A percentile compares a stretch with the other conserved stretches of the same genome.
Evolutionary conservation across 179 eudicot genomes (phyloP).

Genomic region (Corrigiola litoralis): DNA sequence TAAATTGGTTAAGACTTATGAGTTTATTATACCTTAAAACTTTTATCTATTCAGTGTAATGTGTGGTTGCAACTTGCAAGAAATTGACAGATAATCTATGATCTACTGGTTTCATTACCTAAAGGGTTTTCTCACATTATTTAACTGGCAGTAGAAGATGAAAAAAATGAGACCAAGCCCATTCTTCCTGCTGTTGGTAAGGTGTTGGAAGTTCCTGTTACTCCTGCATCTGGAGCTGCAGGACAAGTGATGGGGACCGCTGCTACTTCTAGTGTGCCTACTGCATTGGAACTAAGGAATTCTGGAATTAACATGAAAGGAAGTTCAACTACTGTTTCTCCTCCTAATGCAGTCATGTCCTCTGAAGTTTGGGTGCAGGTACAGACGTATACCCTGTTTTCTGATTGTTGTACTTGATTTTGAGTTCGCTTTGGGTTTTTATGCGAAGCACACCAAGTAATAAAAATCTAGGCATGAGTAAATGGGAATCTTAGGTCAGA

Average conservation of each 20-base stretch:
- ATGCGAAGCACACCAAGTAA: neutral
- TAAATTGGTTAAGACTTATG: no score
- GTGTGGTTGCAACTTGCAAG: neutral
- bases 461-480: neutral
- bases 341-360: conserved; percentile 39
- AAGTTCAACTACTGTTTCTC: conserved; percentile 36
- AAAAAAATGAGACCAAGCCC: conserved; percentile 32
- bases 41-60: neutral
- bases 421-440: neutral
- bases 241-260: conserved; percentile 35
- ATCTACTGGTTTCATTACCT: neutral
- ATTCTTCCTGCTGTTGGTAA: conserved; percentile 36
- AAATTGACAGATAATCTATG: neutral
- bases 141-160: conserved; percentile 32
- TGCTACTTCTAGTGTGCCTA: conserved; percentile 30
- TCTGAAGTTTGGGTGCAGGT: conserved; percentile 78
- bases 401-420: neutral
- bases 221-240: conserved; percentile 28
- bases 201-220: conserved; percentile 38
- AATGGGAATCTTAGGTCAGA: neutral
- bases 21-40: neutral
- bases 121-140: neutral
- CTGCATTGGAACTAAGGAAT: conserved; percentile 46
- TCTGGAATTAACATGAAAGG: conserved; percentile 32
- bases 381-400: neutral